Evolutionary conservation across 768 basidiomycete species (phyloP), one percentile per base, ranked within the genome.

Genomic region (Mycena floridula): DNA sequence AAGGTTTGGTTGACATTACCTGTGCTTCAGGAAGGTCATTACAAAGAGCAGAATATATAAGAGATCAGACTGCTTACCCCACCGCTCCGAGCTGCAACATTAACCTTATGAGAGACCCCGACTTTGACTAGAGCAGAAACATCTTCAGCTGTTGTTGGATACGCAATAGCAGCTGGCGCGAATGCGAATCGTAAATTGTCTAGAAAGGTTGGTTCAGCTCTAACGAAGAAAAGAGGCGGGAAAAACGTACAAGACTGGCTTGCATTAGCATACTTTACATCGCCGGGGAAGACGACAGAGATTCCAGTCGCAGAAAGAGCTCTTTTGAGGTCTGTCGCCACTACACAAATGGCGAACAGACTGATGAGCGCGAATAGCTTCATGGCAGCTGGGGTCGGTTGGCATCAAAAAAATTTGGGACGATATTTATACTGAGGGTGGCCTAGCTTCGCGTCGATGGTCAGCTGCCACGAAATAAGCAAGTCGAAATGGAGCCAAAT

Each of bases 141-240:
- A 35, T 59, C 50, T 3, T 55, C 25, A 8, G 40, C 28, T n/a
- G 37, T 51, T n/a, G 36, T 32, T 3, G 58, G 58, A 45, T 46
- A 57, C 22, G 50, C 51, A 22, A 59, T 48, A 8, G 54, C 58
- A 6, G 51, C 45, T 18, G 58, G 58, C 28, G 50, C 47, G 25
- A 53, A 43, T 5, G 45, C 49, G 45, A 52, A 57, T 7, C 58
- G 54, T 25, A 55, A 23, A 39, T 59, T 59, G 41, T 54, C 58
- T 15, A n/a, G n/a, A n/a, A n/a, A n/a, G n/a, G n/a, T n/a, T 9
- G 3, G 7, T 21, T 28, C n/a, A 8, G 45, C 30, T 3, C 20
- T 7, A 41, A 23, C 27, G 22, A 25, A 25, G 22, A 12, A 21
- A 32, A 20, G 20, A 18, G 15, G n/a, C 11, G 20, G 42, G 40